Evolutionary conservation across 1,139 yeast genomes (phyloP).

Genomic region (Debaryomyces sp.): DNA sequence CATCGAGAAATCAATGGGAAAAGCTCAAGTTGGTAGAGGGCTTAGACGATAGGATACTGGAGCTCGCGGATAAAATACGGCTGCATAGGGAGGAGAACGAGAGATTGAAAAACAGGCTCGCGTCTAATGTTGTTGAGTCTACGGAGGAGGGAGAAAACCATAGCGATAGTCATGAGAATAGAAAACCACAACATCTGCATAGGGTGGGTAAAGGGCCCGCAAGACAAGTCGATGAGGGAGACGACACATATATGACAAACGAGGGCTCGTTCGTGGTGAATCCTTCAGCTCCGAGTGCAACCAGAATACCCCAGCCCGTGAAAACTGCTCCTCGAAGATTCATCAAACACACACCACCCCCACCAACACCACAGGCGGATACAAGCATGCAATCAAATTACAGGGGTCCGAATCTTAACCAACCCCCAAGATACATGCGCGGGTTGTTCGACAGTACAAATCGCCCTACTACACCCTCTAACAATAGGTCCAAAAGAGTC

Average conservation of each 20-base stretch:
- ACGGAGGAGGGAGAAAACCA: slow-evolving; percentile 4
- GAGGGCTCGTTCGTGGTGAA: slow-evolving; percentile 28
- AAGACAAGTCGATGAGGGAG: slow-evolving; percentile 11
- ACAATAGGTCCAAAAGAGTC: slow-evolving; percentile 3
- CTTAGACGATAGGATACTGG: slow-evolving; percentile 27
- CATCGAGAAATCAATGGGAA: slow-evolving; percentile 40
- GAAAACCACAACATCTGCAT: not conserved
- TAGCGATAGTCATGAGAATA: not conserved
- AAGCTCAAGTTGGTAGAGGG: slow-evolving; percentile 29
- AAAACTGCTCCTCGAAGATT: slow-evolving; percentile 5
- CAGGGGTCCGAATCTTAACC: slow-evolving; percentile 42
- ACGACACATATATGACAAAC: slow-evolving; percentile 26
- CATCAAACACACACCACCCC: not conserved
- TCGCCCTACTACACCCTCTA: slow-evolving; percentile 4
- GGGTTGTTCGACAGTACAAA: slow-evolving; percentile 34
- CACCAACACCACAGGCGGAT: not conserved
- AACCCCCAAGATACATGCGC: slow-evolving; percentile 47
- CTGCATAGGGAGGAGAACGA: slow-evolving; percentile 29
- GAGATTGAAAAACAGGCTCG: slow-evolving; percentile 23
- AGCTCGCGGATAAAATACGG: slow-evolving; percentile 24
- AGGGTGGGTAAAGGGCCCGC: not conserved
- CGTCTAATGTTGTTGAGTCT: not conserved
- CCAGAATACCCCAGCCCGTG: slow-evolving; percentile 20
- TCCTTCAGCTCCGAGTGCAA: slow-evolving; percentile 14
- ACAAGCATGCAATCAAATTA: not conserved